These are phyloP conservation scores for Herpotrichia juniperi DNA, from an alignment of 2,329 filamentous ascomycete species.

Conservation along the genomic window DNA sequence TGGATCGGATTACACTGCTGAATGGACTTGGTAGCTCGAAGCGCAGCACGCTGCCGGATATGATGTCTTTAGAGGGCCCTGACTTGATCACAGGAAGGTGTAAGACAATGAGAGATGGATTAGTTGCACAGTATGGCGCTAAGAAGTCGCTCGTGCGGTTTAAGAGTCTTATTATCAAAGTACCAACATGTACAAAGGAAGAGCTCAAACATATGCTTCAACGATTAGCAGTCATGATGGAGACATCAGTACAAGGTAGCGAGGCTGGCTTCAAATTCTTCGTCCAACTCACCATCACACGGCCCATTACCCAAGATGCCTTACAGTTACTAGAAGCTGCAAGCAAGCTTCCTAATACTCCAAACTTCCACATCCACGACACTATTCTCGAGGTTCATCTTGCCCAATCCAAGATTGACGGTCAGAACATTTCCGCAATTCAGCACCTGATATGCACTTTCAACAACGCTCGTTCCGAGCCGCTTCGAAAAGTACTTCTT, in stretches of 20 bases:
- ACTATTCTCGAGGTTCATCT: slow-evolving; percentile 17
- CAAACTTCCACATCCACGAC: slow-evolving; percentile 13
- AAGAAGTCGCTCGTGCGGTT: slow-evolving; percentile 20
- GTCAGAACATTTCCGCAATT: slow-evolving; percentile 21
- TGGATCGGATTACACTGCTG: slow-evolving; percentile 19
- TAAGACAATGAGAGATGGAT: slow-evolving; percentile 26
- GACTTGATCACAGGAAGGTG: slow-evolving; percentile 27
- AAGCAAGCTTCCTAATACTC: slow-evolving; percentile 17
- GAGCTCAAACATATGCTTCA: slow-evolving; percentile 23
- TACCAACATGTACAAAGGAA: slow-evolving; percentile 22
- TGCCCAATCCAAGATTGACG: slow-evolving; percentile 18
- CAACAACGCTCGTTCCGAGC: slow-evolving; percentile 14
- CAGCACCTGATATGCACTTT: slow-evolving; percentile 23
- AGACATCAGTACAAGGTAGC: slow-evolving; percentile 1
- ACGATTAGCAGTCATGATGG: slow-evolving; percentile 15
- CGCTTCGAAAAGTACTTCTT: slow-evolving; percentile 22
- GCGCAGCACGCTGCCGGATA: slow-evolving; percentile 24
- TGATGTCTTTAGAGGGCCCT: slow-evolving; percentile 38
- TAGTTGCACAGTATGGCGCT: slow-evolving; percentile 26
- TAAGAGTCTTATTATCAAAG: slow-evolving; percentile 25
- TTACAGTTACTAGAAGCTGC: slow-evolving; percentile 31
- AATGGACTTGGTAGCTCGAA: slow-evolving; percentile 17
- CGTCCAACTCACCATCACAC: slow-evolving; percentile 18
- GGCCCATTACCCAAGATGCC: slow-evolving; percentile 23
- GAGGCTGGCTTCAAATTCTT: slow-evolving; percentile 24